A percentile compares a stretch with the other conserved stretches of the same genome.
These are phyloP conservation scores for Fusarium sp. DNA, from an alignment of 2,329 filamentous ascomycete genomes.

Conservation along the genomic window DNA sequence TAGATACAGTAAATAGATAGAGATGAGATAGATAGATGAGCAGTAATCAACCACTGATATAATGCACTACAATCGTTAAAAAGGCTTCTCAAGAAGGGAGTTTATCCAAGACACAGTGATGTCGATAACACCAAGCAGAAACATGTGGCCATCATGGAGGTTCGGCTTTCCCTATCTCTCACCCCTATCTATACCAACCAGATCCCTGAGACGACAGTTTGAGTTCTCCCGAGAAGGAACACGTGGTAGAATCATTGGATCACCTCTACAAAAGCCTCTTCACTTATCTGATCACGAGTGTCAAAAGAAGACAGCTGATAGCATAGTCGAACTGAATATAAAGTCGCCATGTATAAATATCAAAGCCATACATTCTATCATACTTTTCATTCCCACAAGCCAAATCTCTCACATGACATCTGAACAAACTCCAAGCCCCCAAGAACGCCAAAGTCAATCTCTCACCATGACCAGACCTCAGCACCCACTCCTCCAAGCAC, in stretches of 20 bases:
- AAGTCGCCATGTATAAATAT: neutral
- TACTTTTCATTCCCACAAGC: neutral
- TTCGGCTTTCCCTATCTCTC: neutral
- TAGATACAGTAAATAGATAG: neutral
- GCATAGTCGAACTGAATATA: neutral
- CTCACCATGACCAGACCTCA: slow-evolving; percentile 43
- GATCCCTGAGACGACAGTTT: neutral
- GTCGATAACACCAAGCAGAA: neutral
- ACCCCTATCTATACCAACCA: neutral
- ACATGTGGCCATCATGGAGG: neutral
- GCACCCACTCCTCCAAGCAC: slow-evolving; percentile 43
- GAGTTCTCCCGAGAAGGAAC: neutral
- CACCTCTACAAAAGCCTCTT: neutral
- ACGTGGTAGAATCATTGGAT: neutral
- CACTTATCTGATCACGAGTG: neutral
- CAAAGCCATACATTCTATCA: neutral
- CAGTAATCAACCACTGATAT: too few relatives aligned
- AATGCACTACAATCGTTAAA: neutral
- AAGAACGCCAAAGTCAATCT: slow-evolving; percentile 5
- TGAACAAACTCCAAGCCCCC: slow-evolving; percentile 6
- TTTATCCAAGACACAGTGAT: neutral
- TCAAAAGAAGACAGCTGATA: neutral
- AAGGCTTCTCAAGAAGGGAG: neutral
- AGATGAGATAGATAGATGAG: neutral
- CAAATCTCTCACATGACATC: neutral